These are phyloP conservation scores for Nemania abortiva DNA, from an alignment of 2,329 filamentous ascomycete species.

Conservation along the genomic window DNA sequence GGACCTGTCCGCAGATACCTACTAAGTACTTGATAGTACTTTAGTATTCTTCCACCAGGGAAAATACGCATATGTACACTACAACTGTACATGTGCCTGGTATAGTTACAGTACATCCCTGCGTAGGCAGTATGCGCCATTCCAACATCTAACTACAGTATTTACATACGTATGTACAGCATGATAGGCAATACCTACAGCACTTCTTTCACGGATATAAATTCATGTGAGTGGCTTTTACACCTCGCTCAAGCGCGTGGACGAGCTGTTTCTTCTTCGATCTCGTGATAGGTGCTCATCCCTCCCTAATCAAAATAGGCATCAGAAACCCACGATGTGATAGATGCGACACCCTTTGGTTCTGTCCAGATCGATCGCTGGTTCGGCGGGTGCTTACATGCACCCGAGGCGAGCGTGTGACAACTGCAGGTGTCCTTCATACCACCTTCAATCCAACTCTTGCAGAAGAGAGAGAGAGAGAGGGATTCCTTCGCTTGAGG, in stretches of 20 bases:
- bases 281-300: neutral
- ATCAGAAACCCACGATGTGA: neutral
- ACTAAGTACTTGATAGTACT: neutral
- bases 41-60: no score
- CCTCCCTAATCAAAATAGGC: no score
- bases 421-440: slow-evolving; percentile 1
- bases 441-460: neutral
- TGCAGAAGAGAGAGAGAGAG: no score
- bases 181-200: neutral
- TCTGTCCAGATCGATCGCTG: slow-evolving; percentile 9
- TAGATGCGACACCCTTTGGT: neutral
- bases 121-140: no score
- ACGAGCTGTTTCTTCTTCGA: neutral
- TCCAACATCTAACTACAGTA: no score
- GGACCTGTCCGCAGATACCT: slow-evolving; percentile 17
- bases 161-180: neutral
- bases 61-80: no score
- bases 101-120: no score
- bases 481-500: slow-evolving; percentile 17
- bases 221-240: neutral
- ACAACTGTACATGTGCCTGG: no score
- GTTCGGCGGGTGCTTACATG: slow-evolving; percentile 17
- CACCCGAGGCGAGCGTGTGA: slow-evolving; percentile 10
- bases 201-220: neutral
- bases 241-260: neutral